Evolutionary conservation across 164 flowering plant genomes (phyloP), one percentile per base, ranked within the genome.

Genomic region (Kingdonia uniflora): DNA sequence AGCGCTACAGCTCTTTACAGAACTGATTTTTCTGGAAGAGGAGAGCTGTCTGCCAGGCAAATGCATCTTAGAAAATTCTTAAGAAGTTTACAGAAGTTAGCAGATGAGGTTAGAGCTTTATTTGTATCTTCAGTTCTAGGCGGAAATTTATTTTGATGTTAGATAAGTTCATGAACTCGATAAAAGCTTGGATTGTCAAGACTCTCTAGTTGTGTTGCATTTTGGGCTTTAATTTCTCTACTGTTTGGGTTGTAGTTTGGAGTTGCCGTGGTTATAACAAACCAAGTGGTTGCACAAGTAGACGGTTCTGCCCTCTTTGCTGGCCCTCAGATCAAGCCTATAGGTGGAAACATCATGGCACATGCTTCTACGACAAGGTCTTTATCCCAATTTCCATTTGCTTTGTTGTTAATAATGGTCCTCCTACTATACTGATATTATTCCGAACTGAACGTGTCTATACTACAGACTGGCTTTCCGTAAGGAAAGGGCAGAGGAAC

Each of bases 321-420:
- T 33, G 98, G 98, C 23, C 96, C 96, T 51, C 98, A 92, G 67
- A 71, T 80, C 55, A 92, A 85, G 68, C 98, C 96, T 15, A 88
- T 92, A 56, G 96, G 96, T 67, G 98, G 98, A 20, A 92, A 92
- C 70, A 92, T 92, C 38, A 92, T 92, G 95, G 96, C 96, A 14
- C 96, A 92, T 74, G 98, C 98, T 64, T 75, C 96, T 8, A 92
- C 95, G 16, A 92, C 95, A 42, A 92, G 96, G 97, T 91, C 17
- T 48, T 67, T 56, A 29, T 29, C n/a, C 45, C 22, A n/a, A n/a
- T n/a, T n/a, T n/a, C n/a, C n/a, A n/a, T n/a, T n/a, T n/a, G n/a
- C n/a, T n/a, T n/a, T 45, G 6, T 22, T 46, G 8, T 24, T 35
- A 41, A 41, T 41, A 41, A 14, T 47, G 11, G 22, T 24, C 24